These are phyloP conservation scores for Nyssa sinensis DNA, from an alignment of 148 eudicot species.

Conservation along the genomic window DNA sequence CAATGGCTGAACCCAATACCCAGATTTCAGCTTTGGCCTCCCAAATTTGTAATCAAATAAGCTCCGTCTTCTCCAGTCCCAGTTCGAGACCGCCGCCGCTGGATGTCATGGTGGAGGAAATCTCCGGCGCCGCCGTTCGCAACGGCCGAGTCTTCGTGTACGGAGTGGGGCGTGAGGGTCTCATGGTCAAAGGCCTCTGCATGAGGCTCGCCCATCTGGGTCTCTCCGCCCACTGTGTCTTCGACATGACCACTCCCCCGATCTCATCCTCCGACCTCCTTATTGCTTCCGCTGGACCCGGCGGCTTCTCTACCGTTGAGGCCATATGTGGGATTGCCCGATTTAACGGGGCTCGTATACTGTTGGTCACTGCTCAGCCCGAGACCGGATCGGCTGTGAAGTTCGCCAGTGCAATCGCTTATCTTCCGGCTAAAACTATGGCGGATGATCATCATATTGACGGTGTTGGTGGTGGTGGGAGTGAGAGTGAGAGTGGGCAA, in stretches of 20 bases:
- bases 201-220: constrained; percentile 83
- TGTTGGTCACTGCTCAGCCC: constrained; percentile 74
- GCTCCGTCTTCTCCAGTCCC: constrained; percentile 59
- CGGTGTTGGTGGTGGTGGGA: too few species aligned
- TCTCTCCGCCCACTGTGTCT: constrained; percentile 69
- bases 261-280: constrained; percentile 70
- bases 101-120: constrained; percentile 45
- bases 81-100: constrained; percentile 52
- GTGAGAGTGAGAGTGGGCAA: too few species aligned
- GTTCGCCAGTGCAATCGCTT: constrained; percentile 61
- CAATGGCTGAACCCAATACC: constrained; percentile 32
- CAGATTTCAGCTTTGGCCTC: constrained; percentile 46
- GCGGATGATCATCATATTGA: constrained; percentile 56
- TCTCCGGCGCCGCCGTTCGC: constrained; percentile 39
- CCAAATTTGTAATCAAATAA: constrained; percentile 70
- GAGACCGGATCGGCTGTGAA: constrained; percentile 41
- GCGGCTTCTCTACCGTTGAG: constrained; percentile 82
- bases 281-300: constrained; percentile 86
- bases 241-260: constrained; percentile 93
- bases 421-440: constrained; percentile 86
- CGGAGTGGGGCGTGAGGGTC: constrained; percentile 95
- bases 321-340: constrained; percentile 71
- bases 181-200: constrained; percentile 77
- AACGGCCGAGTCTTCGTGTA: constrained; percentile 60
- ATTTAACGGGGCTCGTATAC: constrained; percentile 56